phyloP scores from a whole-genome alignment of 768 basidiomycete genomes.

The Macrolepiota albuminosa region DNA sequence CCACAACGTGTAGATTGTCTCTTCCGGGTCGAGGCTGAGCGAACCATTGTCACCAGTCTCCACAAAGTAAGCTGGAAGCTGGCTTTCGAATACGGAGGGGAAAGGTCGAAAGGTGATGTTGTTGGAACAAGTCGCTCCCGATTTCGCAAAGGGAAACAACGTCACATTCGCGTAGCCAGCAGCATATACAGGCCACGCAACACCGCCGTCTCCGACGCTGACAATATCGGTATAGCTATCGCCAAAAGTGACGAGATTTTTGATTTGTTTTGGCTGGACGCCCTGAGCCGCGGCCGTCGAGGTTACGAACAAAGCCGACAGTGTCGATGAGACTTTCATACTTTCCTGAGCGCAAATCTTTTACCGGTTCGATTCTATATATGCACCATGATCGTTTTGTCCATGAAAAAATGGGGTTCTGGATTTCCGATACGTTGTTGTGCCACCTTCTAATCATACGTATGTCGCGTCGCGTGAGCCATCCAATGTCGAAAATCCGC shows the following conservation, averaged over 20 bases:
- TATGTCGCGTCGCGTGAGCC: not conserved
- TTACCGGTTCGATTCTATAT: not conserved
- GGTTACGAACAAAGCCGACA: not conserved
- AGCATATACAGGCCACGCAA: slow-evolving; percentile 58
- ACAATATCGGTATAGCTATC: slow-evolving; percentile 61
- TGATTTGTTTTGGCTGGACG: slow-evolving; percentile 44
- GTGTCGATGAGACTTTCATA: not conserved
- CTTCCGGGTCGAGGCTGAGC: slow-evolving; percentile 30
- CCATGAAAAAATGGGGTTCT: not conserved
- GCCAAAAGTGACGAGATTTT: slow-evolving; percentile 62
- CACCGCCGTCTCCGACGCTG: slow-evolving; percentile 35
- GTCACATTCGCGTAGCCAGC: slow-evolving; percentile 48
- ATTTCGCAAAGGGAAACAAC: slow-evolving; percentile 53
- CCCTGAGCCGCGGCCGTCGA: slow-evolving; percentile 15
- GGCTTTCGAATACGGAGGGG: slow-evolving; percentile 53
- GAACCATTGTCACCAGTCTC: slow-evolving; percentile 34
- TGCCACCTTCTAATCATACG: not conserved
- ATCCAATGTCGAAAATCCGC: not conserved
- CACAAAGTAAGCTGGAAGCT: slow-evolving; percentile 49
- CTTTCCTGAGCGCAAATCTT: not conserved
- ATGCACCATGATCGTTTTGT: not conserved
- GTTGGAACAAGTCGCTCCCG: slow-evolving; percentile 67
- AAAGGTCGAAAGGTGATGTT: slow-evolving; percentile 52
- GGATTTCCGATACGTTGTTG: not conserved
- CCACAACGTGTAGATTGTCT: slow-evolving; percentile 65